These are phyloP conservation scores for Dipodascopsis tothii DNA, from an alignment of 805 yeast species.

Conservation along the genomic window DNA sequence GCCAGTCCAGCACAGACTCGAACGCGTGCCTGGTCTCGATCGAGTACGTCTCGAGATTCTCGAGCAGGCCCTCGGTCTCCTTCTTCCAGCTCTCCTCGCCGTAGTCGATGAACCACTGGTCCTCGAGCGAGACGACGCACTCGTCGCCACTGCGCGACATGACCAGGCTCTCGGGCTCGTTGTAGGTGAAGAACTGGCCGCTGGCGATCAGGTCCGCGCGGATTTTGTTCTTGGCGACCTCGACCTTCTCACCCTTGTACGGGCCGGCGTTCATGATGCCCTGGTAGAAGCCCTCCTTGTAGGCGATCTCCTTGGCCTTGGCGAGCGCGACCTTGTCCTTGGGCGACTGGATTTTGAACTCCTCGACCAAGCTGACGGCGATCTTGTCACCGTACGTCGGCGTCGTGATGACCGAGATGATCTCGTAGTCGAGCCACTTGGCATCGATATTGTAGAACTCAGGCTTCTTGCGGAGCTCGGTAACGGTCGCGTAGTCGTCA, in stretches of 20 bases:
- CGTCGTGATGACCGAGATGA: slow-evolving; percentile 67
- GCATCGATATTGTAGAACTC: slow-evolving; percentile 79
- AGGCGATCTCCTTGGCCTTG: slow-evolving; percentile 86
- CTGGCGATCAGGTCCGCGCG: slow-evolving; percentile 70
- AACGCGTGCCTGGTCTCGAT: slow-evolving; percentile 84
- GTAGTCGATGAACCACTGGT: slow-evolving; percentile 96
- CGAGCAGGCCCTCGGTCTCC: slow-evolving; percentile 71
- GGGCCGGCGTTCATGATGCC: slow-evolving; percentile 76
- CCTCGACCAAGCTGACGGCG: slow-evolving; percentile 77
- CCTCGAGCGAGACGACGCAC: slow-evolving; percentile 93
- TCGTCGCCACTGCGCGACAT: slow-evolving; percentile 94
- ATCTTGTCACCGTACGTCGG: slow-evolving; percentile 80
- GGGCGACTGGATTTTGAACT: slow-evolving; percentile 87
- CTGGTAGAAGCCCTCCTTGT: slow-evolving; percentile 92
- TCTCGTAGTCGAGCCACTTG: slow-evolving; percentile 76
- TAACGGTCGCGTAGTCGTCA: slow-evolving; percentile 84
- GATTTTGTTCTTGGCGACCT: slow-evolving; percentile 80
- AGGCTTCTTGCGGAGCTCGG: slow-evolving; percentile 79
- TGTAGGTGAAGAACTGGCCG: slow-evolving; percentile 79
- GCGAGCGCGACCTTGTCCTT: slow-evolving; percentile 83
- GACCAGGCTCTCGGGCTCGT: slow-evolving; percentile 87
- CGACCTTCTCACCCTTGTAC: slow-evolving; percentile 84
- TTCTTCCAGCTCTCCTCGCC: slow-evolving; percentile 90
- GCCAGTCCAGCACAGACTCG: slow-evolving; percentile 91
- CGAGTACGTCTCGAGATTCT: slow-evolving; percentile 66